These are phyloP conservation scores for Porogramme epimiltina DNA, from an alignment of 1,284 basidiomycete species.

Conservation along the genomic window DNA sequence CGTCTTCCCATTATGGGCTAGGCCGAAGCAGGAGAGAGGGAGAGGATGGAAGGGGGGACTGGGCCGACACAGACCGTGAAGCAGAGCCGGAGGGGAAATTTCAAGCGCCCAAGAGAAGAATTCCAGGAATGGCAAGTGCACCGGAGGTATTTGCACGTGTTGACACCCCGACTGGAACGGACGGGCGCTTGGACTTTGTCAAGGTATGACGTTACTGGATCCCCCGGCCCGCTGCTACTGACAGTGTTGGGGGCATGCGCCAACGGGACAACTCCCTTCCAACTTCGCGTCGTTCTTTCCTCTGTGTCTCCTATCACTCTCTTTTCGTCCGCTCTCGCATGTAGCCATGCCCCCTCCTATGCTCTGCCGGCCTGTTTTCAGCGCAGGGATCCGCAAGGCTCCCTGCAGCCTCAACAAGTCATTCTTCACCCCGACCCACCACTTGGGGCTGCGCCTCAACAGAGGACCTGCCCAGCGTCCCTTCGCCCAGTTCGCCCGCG, in stretches of 20 bases:
- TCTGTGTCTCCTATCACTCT: no score
- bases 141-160: constrained; percentile 7
- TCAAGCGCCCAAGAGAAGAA: constrained; percentile 13
- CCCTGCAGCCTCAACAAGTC: background rate
- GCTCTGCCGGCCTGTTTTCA: constrained; percentile 8
- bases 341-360: constrained; percentile 9
- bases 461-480: constrained; percentile 4
- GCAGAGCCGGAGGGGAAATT: constrained; percentile 13
- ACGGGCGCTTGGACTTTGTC: no score
- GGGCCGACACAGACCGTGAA: background rate
- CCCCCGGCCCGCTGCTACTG: no score
- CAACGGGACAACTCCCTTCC: background rate
- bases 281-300: no score
- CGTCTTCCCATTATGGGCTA: constrained; percentile 77
- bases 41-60: background rate
- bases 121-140: constrained; percentile 5
- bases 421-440: constrained; percentile 11
- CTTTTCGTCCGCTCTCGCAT: background rate
- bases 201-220: no score
- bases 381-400: constrained; percentile 3
- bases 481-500: background rate
- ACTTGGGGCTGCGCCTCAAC: background rate
- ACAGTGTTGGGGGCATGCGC: no score
- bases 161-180: background rate
- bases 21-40: no score